Percentiles rank a stretch among this genome's conserved stretches.
Evolutionary conservation across 2,329 filamentous ascomycete genomes (phyloP).

Genomic region (Myotisia sp.): DNA sequence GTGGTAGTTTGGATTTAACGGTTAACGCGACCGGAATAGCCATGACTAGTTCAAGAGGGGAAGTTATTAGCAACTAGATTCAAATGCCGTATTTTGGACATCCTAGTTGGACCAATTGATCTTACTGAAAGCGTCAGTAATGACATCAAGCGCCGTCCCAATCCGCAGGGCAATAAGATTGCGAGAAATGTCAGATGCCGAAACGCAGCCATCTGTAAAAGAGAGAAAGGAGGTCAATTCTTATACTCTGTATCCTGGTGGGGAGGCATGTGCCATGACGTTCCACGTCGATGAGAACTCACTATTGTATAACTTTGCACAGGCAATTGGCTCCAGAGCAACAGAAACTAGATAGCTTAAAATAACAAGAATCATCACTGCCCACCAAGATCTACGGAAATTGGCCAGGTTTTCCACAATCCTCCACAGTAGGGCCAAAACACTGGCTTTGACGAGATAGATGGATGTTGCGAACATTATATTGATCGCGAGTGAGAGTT

Average conservation of each 20-base stretch:
- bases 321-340: slow-evolving; percentile 6
- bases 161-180: slow-evolving; percentile 6
- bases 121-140: slow-evolving; percentile 7
- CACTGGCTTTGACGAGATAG: slow-evolving; percentile 6
- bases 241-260: neutral
- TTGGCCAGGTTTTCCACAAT: slow-evolving; percentile 1
- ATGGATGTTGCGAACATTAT: slow-evolving; percentile 4
- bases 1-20: slow-evolving; percentile 5
- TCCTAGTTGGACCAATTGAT: neutral
- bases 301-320: slow-evolving; percentile 5
- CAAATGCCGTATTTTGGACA: neutral
- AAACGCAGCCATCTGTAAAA: slow-evolving; percentile 6
- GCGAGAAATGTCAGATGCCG: neutral
- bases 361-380: neutral
- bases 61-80: neutral
- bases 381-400: slow-evolving; percentile 5
- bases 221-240: neutral
- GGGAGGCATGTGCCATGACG: neutral
- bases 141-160: slow-evolving; percentile 6
- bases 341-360: slow-evolving; percentile 1
- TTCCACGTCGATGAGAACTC: slow-evolving; percentile 2
- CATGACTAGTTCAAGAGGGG: slow-evolving; percentile 3
- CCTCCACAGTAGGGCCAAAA: slow-evolving; percentile 7
- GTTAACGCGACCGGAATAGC: slow-evolving; percentile 6
- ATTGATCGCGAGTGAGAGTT: slow-evolving; percentile 2